Evolutionary conservation across 2,329 filamentous ascomycete species (phyloP), one percentile per base, ranked within the genome.

Genomic region (Scytalidium lignicola): DNA sequence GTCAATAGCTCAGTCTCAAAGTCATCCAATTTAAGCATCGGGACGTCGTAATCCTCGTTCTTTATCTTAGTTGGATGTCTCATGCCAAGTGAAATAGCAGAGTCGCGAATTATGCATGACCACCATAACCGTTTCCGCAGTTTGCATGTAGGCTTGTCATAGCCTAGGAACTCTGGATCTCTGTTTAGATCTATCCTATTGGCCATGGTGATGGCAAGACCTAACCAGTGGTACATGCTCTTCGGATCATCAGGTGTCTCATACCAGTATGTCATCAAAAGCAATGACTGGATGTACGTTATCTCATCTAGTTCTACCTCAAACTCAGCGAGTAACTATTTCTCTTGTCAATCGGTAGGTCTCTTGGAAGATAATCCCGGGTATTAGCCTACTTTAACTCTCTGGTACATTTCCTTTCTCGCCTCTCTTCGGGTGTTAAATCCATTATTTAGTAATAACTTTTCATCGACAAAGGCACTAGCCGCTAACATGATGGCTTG

Each of bases 161-260:
- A 87, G 58, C 80, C 83, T 9, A 86, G 88, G 51, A 83, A 84
- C 17, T 23, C 28, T 6, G 89, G 89, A 60, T 95, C 88, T 55
- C 89, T 86, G 67, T 96, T 89, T 17, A 96, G 76, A 10, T 90
- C 90, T 56, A 96, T 95, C 12, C 89, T 95, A 67, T 95, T 88
- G 44, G 90, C 90, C 45, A 95, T 74, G 12, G 90, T 95, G 52
- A 95, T 86, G 44, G 90, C 90, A 41, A 95, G 88, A 21, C 90
- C 91, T 86, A 96, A 93, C 90, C 90, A 96, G 64, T 96, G 90
- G 87, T 90, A 95, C 39, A 90, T 95, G 65, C 96, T 91, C 67
- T 96, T 96, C 64, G 95, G 89, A 66, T 96, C 91, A 68, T 95
- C 89, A 1, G 90, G 90, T 19, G 88, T 93, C 67, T 96, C 90